Base-by-base conservation (phyloP, 768 basidiomycete genomes). In the Phlebiopsis flavidoalba region DNA sequence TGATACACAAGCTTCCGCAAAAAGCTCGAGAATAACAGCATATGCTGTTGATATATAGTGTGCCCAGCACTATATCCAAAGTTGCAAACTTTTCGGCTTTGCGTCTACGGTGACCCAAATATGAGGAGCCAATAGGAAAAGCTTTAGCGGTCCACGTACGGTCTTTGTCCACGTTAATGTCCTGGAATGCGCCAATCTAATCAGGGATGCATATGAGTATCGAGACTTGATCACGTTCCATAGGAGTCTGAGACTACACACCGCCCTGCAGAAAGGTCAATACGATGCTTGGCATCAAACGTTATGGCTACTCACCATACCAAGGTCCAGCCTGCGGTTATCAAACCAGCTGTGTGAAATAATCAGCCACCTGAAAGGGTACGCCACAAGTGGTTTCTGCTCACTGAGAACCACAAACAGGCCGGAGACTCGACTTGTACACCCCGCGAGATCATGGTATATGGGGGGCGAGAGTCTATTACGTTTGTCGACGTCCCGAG, bases 261-360 rank as follows among this genome's bases (percentile, higher is more conserved):
- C 52, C 52, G 52, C 52, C 52, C 52, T 53, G n/a, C 10, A 17
- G 19, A 8, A 36, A n/a, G 15, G 52, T 53, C 52, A 53, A 35
- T 31, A 31, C 33, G n/a, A n/a, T 24, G 17, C 67, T 51, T 31
- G 17, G 56, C 5, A 22, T 46, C 21, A 24, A 8, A 56, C 5
- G 8, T 5, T 48, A 52, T 8, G 0, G 49, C 17, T 10, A 79
- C 89, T 72, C 70, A 91, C 89, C 81, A 81, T 61, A 83, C 72
- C 8, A 91, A 72, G 22, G 81, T 67, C 85, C 88, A 91, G 15
- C 90, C 58, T 6, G 79, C 82, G 22, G 75, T 76, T 22, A 86
- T 35, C 48, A 80, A 61, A 1, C 80, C 75, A 53, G 71, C 79
- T 79, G 33, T 8, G 12, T 0, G 19, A 24, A 19, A n/a, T 6